Evolutionary conservation across 2,329 filamentous ascomycete genomes (phyloP).

Genomic region (Aspergillus quadricinctus): DNA sequence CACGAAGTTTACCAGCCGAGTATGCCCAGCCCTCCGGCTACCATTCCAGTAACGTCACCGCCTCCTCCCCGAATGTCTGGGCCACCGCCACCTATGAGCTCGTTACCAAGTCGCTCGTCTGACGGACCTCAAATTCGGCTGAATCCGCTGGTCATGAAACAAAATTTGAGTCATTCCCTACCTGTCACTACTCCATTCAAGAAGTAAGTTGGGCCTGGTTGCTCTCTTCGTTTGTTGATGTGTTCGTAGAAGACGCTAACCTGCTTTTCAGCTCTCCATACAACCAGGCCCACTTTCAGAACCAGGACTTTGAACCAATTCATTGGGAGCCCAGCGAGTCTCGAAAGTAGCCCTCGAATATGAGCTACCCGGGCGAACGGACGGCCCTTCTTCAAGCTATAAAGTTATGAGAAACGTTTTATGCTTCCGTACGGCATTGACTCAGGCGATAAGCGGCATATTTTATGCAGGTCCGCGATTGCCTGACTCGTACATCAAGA

Average conservation of each 20-base stretch:
- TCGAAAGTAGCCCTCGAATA: conserved; percentile 19
- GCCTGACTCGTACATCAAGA: background rate
- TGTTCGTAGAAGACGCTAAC: conserved; percentile 1
- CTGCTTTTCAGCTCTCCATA: conserved; percentile 34
- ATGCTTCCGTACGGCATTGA: no score
- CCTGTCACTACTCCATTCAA: conserved; percentile 40
- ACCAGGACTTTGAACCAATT: conserved; percentile 43
- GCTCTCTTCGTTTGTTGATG: background rate
- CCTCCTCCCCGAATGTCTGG: conserved; percentile 22
- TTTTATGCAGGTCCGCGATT: background rate
- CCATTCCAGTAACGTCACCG: conserved; percentile 25
- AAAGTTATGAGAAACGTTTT: background rate
- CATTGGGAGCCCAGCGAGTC: conserved; percentile 42
- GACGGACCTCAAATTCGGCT: conserved; percentile 40
- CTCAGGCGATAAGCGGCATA: background rate
- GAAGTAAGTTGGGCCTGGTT: conserved; percentile 28
- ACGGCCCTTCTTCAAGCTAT: background rate
- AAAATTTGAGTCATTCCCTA: conserved; percentile 36
- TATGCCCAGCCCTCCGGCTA: conserved; percentile 23
- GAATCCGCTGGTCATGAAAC: conserved; percentile 40
- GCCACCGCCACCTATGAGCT: conserved; percentile 30
- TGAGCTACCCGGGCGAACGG: background rate
- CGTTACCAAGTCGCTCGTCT: conserved; percentile 29
- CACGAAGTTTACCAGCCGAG: conserved; percentile 33
- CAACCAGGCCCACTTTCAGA: conserved; percentile 45